Evolutionary conservation across 2,329 filamentous ascomycete genomes (phyloP).

Genomic region (Cryphonectria naterciae): DNA sequence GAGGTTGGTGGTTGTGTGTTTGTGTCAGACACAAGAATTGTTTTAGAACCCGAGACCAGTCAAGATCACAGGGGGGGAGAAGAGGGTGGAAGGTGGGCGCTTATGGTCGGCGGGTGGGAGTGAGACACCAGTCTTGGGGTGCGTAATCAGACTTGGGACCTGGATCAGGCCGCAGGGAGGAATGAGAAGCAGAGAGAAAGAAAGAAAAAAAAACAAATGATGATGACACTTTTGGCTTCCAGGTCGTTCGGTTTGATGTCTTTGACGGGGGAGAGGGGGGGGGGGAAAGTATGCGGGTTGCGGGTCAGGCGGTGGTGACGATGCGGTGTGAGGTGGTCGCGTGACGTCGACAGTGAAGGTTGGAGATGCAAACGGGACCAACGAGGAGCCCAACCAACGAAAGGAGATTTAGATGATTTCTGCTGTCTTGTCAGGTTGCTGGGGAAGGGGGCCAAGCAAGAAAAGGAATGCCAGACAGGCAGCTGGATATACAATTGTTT

Average conservation of each 20-base stretch:
- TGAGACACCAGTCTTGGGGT: neutral
- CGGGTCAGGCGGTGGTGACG: neutral
- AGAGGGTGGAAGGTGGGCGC: neutral
- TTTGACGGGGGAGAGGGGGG: neutral
- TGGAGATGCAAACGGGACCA: neutral
- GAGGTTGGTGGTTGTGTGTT: neutral
- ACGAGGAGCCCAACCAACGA: neutral
- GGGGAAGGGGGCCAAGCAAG: too few species aligned
- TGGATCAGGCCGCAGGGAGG: neutral
- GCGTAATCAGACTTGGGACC: neutral
- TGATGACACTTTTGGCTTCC: neutral
- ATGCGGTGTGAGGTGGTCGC: conserved; percentile 3
- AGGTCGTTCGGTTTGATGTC: neutral
- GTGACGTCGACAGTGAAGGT: neutral
- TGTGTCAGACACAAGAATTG: conserved; percentile 2
- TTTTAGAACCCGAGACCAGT: neutral
- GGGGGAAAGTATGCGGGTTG: neutral
- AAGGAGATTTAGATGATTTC: neutral
- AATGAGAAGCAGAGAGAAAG: neutral
- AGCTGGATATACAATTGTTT: neutral
- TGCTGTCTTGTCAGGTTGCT: neutral
- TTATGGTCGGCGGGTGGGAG: neutral
- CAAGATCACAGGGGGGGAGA: neutral
- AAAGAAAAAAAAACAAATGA: neutral
- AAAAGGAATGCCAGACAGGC: neutral